These are phyloP conservation scores for Nevesoporus exiguus DNA, from an alignment of 768 basidiomycete genomes.

Conservation along the genomic window DNA sequence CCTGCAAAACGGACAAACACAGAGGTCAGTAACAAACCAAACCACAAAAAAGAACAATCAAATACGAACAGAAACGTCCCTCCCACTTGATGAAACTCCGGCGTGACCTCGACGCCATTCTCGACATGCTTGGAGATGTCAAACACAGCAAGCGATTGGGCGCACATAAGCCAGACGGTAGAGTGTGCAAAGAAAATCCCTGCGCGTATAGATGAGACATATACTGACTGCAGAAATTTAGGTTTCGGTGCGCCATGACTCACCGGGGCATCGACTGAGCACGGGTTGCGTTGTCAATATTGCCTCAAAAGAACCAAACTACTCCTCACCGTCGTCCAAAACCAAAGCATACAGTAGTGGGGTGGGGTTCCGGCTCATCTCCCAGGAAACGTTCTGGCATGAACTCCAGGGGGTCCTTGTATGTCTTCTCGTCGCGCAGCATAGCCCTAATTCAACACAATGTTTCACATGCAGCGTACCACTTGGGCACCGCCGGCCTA, in stretches of 20 bases:
- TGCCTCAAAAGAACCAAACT: accelerated
- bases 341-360: slow-evolving; percentile 14
- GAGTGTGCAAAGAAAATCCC: slow-evolving; percentile 28
- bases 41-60: background rate
- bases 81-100: slow-evolving; percentile 37
- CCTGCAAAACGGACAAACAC: background rate
- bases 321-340: slow-evolving; percentile 16
- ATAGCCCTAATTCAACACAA: slow-evolving; percentile 12
- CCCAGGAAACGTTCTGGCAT: slow-evolving; percentile 25
- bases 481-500: background rate
- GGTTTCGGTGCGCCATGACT: background rate
- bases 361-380: slow-evolving; percentile 13
- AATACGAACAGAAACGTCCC: slow-evolving; percentile 9
- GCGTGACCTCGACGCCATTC: slow-evolving; percentile 40
- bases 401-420: slow-evolving; percentile 17
- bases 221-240: background rate
- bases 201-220: background rate
- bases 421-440: slow-evolving; percentile 15
- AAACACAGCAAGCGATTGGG: slow-evolving; percentile 41
- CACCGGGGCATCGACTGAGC: slow-evolving; percentile 15
- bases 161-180: slow-evolving; percentile 24
- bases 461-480: too few relatives aligned
- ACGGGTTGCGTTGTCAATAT: background rate
- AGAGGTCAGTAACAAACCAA: background rate
- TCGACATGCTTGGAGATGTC: slow-evolving; percentile 39